Base-by-base conservation (phyloP, 352 stramenopile genomes). In the Phytophthora chlamydospora region DNA sequence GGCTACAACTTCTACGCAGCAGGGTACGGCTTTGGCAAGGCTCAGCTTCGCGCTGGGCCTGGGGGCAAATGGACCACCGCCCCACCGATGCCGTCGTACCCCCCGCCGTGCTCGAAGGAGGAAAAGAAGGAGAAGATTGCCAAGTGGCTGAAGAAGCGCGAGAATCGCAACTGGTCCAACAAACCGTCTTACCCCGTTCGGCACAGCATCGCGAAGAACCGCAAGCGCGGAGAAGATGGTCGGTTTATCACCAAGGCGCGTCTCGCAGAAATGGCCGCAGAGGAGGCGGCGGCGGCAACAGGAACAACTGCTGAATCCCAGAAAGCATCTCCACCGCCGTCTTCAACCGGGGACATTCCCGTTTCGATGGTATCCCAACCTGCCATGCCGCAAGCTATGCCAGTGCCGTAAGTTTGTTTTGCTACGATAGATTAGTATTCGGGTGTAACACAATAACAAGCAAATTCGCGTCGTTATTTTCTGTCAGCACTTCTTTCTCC, bases 111-210 rank as follows among this genome's bases (percentile, higher is more conserved):
- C 48, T 93, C 85, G 0, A 86, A 85, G 44, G 83, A 93, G 58
- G 85, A 93, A 55, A 93, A 92, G 68, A 91, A 88, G 49, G 83
- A 90, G 66, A 91, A 91, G 63, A 91, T 93, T 45, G 79, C 80
- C 5, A 83, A 82, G 50, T 93, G 85, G 85, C 68, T 93, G 54
- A 92, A 90, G 68, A 93, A 93, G 58, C 83, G 85, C 32, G 85
- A 90, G 65, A 86, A 84, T 58, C 80, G 85, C 19, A 92, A 93
- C 69, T 93, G 83, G 83, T 91, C 82, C 21, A 93, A 90, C 65
- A 93, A 93, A 43, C 83, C 85, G 21, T 93, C 85, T 38, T 93
- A 93, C 51, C 85, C 85, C 6, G 83, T 91, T 43, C 80, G 85
- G 6, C 85, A 92, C 62, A 93, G 83, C 55, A 93, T 93, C 35